These are phyloP conservation scores for Geotrichum candidum DNA, from an alignment of 1,139 yeast species.

Conservation along the genomic window DNA sequence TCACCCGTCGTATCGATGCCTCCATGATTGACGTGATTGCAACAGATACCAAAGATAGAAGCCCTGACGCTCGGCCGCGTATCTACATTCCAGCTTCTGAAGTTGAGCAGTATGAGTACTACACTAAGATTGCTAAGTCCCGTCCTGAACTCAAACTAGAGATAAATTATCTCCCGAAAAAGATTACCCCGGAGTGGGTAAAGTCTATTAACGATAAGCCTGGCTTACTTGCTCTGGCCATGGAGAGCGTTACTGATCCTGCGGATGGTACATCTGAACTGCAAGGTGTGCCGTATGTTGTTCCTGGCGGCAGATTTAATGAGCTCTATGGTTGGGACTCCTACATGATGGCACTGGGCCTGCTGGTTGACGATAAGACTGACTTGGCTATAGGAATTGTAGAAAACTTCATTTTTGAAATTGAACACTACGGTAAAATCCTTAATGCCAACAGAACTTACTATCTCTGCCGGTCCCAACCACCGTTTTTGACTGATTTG, in stretches of 20 bases:
- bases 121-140: constrained; percentile 46
- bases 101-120: constrained; percentile 68
- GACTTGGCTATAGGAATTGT: constrained; percentile 88
- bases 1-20: constrained; percentile 67
- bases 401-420: constrained; percentile 86
- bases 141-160: constrained; percentile 60
- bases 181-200: constrained; percentile 63
- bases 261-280: constrained; percentile 41
- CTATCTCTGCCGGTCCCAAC: constrained; percentile 88
- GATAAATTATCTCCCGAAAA: constrained; percentile 61
- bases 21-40: constrained; percentile 65
- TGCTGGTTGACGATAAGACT: constrained; percentile 57
- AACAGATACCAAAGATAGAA: constrained; percentile 66
- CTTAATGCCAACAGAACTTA: constrained; percentile 92
- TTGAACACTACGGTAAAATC: constrained; percentile 84
- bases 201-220: constrained; percentile 75
- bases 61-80: constrained; percentile 58
- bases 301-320: constrained; percentile 96
- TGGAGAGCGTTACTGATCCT: constrained; percentile 44
- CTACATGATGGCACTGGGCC: constrained; percentile 83
- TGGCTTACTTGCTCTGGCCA: constrained; percentile 78
- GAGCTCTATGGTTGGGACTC: constrained; percentile 99
- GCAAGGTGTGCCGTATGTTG: constrained; percentile 78
- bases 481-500: constrained; percentile 97
- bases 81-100: constrained; percentile 72